Conservation (phyloP, 805 yeast species). For the Alloascoidea africana region DNA sequence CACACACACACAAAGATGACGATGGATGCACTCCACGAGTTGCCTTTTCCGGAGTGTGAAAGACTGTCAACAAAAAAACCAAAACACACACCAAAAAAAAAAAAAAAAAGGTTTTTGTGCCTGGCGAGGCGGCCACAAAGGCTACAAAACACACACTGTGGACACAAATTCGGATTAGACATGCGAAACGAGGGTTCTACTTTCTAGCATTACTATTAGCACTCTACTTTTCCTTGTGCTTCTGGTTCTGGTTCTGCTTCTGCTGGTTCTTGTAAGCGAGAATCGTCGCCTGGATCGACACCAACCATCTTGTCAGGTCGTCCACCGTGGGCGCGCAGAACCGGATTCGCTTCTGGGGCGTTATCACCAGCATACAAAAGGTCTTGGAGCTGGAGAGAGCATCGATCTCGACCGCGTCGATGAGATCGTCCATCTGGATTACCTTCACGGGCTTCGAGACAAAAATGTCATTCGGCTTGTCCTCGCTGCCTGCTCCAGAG, state of each 20-base stretch:
- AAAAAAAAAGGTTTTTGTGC: too few relatives aligned
- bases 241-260: not conserved
- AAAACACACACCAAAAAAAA: too few relatives aligned
- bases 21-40: too few relatives aligned
- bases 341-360: slow-evolving; percentile 27
- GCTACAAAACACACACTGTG: too few relatives aligned
- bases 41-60: too few relatives aligned
- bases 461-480: not conserved
- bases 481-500: slow-evolving; percentile 1
- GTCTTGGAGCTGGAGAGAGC: slow-evolving; percentile 25
- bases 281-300: slow-evolving; percentile 21
- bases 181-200: slow-evolving; percentile 33
- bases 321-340: slow-evolving; percentile 29
- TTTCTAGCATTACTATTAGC: slow-evolving; percentile 15
- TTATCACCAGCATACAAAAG: slow-evolving; percentile 32
- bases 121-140: too few relatives aligned
- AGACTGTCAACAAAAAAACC: too few relatives aligned
- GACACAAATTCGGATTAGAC: too few relatives aligned
- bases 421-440: slow-evolving; percentile 20
- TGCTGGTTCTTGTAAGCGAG: not conserved
- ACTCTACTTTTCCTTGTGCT: slow-evolving; percentile 1
- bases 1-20: too few relatives aligned
- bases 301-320: slow-evolving; percentile 33
- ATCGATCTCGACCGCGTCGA: slow-evolving; percentile 36
- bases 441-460: slow-evolving; percentile 15